phyloP scores from a whole-genome alignment of 2,329 filamentous ascomycete species.

The Chaetomiaceae sp. region DNA sequence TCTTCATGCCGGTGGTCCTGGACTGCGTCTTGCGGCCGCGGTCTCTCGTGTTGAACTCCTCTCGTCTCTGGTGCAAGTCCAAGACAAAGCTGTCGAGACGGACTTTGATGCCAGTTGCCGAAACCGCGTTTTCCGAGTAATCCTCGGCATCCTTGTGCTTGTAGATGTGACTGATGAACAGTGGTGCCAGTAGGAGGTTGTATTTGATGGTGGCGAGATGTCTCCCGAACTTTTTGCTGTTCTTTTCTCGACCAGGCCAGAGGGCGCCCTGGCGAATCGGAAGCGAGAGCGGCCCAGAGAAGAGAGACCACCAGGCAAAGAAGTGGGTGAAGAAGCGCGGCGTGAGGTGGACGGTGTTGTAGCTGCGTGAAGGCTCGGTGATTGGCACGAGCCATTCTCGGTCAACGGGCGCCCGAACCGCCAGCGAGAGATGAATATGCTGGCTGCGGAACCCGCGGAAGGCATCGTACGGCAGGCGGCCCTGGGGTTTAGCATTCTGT shows the following conservation, averaged over 20 bases:
- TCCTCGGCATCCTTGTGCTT: conserved; percentile 96
- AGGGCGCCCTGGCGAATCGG: conserved; percentile 88
- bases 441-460: conserved; percentile 94
- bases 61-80: conserved; percentile 87
- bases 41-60: conserved; percentile 81
- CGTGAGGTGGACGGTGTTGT: conserved; percentile 92
- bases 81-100: conserved; percentile 96
- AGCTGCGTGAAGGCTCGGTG: conserved; percentile 74
- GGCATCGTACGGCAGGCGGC: conserved; percentile 70
- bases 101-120: conserved; percentile 93
- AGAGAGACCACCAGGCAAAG: conserved; percentile 96
- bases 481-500: conserved; percentile 58
- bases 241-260: conserved; percentile 91
- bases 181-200: conserved; percentile 81
- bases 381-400: conserved; percentile 79
- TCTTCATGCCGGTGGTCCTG: conserved; percentile 87
- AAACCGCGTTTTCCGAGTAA: conserved; percentile 68
- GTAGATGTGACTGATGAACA: conserved; percentile 96
- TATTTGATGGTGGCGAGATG: conserved; percentile 99
- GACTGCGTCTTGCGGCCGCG: conserved; percentile 71
- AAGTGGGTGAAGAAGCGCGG: conserved; percentile 98
- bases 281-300: conserved; percentile 89
- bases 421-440: conserved; percentile 92
- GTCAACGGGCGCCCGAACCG: conserved; percentile 79
- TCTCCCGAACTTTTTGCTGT: conserved; percentile 95